These are phyloP conservation scores for Colletotrichum gloeosporioides DNA, from an alignment of 2,329 filamentous ascomycete species.

Conservation along the genomic window DNA sequence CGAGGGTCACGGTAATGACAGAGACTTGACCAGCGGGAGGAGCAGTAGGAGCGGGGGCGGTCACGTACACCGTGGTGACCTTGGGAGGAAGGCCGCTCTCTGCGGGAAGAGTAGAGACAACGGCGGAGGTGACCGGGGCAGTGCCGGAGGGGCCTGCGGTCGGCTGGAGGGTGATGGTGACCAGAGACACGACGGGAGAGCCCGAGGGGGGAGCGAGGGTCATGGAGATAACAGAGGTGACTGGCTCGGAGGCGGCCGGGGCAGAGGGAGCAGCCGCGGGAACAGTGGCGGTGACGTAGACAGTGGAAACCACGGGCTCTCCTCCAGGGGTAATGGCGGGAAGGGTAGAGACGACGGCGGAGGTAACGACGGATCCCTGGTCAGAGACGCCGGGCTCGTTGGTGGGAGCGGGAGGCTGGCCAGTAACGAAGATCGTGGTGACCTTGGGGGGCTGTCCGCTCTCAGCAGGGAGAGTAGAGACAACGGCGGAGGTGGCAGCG, in stretches of 20 bases:
- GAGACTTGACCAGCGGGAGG: not conserved
- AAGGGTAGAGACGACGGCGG: not conserved
- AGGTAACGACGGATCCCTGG: not conserved
- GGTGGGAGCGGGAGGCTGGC: not conserved
- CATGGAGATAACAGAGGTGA: conserved; percentile 21
- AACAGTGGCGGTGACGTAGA: not conserved
- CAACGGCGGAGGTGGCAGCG: not conserved
- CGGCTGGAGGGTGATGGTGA: conserved; percentile 19
- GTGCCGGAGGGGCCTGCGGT: conserved; percentile 1
- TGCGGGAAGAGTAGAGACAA: conserved; percentile 16
- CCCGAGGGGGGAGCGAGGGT: conserved; percentile 7
- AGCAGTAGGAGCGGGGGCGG: not conserved
- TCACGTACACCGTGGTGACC: conserved; percentile 17
- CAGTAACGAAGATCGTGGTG: conserved; percentile 1
- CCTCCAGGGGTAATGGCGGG: not conserved
- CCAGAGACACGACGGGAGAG: conserved; percentile 8
- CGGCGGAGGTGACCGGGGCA: conserved; percentile 1
- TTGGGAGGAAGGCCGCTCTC: not conserved
- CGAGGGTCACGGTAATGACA: conserved; percentile 22
- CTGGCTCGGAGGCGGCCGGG: not conserved
- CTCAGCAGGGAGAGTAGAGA: conserved; percentile 4
- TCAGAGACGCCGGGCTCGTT: not conserved
- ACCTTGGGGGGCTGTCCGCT: not conserved
- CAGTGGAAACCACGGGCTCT: not conserved
- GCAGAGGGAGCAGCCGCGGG: not conserved